Percentiles rank a stretch among this genome's conserved stretches.
Evolutionary conservation across 345 rosid species (phyloP).

Genomic region (Moringa oleifera): DNA sequence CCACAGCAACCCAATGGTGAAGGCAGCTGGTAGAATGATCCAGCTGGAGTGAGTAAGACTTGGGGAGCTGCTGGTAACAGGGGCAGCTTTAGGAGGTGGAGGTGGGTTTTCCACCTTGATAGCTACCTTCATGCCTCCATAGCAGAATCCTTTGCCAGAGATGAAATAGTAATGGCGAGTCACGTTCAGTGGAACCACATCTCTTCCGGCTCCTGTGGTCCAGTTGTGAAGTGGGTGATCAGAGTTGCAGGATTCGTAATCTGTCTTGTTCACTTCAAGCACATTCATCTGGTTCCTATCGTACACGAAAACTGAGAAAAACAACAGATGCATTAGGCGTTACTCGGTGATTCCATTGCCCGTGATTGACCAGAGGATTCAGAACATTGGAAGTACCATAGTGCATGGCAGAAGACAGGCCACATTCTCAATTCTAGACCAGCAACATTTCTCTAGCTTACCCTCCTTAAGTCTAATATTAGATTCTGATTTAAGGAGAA

Average conservation of each 20-base stretch:
- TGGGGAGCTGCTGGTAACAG: slow-evolving; percentile 27
- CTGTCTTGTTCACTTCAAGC: slow-evolving; percentile 83
- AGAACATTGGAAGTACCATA: too few species aligned
- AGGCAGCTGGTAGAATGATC: slow-evolving; percentile 35
- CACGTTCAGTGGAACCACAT: slow-evolving; percentile 76
- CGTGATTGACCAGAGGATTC: neutral
- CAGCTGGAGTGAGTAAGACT: slow-evolving; percentile 23
- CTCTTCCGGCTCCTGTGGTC: slow-evolving; percentile 91
- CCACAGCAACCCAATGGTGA: slow-evolving; percentile 48
- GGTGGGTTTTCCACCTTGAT: slow-evolving; percentile 60
- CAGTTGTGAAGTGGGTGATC: slow-evolving; percentile 70
- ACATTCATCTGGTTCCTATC: slow-evolving; percentile 83
- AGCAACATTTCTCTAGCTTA: too few species aligned
- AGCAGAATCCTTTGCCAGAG: slow-evolving; percentile 91
- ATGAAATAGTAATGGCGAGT: slow-evolving; percentile 68
- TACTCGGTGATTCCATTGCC: neutral
- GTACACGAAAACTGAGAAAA: slow-evolving; percentile 66
- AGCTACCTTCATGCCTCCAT: slow-evolving; percentile 68
- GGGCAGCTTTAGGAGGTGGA: slow-evolving; percentile 60
- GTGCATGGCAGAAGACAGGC: too few species aligned
- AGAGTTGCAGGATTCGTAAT: slow-evolving; percentile 61
- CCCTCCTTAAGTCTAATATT: too few species aligned
- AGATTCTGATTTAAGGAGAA: too few species aligned
- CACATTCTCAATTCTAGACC: too few species aligned
- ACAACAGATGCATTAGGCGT: slow-evolving; percentile 4